Evolutionary conservation across 495 filamentous ascomycete genomes (phyloP), one percentile per base, ranked within the genome.

Genomic region (Mycothermus thermophilus): DNA sequence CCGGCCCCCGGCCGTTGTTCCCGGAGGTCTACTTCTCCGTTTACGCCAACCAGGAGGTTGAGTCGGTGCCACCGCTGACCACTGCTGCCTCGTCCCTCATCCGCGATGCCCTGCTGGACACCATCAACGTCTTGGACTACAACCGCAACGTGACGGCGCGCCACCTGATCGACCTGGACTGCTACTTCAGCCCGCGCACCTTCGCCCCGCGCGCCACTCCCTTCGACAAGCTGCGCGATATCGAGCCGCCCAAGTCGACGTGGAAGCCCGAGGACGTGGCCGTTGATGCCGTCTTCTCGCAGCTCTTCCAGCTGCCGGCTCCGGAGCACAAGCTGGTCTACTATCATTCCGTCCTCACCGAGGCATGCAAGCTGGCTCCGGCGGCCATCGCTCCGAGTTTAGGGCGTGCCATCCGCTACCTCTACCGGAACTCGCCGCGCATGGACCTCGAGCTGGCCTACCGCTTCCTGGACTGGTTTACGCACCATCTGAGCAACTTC

Each of bases 221-320:
- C 0, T 95, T 92, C 47, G 92, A 96, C 52, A 75, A 77, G 37
- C 68, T 99, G 27, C 71, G 79, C 10, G 85, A 96, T 32, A 61
- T 84, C 9, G 69, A 77, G 20, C 62, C 61, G 1, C 79, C 76
- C 20, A 71, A 72, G 32, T 75, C 79, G 4, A 80, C 80, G 0
- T 99, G 92, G 92, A 99, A 99, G 56, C 85, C 90, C 0, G 92
- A 99, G 63, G 90, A 99, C 60, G 81, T 96, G 28, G 83, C 84
- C 9, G 84, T 99, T 9, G 90, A 99, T 59, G 88, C 88, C 11
- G 83, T 96, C 20, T 96, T 96, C 55, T 92, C 85, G 1, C 88
- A 94, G 57, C 60, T 99, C 11, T 85, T 92, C 52, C 79, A 80
- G 46, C 70, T 99, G 20, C 90, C 90, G 9, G 68, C 68, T 10